Percentiles rank a stretch among this genome's conserved stretches.
phyloP scores from a whole-genome alignment of 306 rosid species.

The Spatholobus suberectus region DNA sequence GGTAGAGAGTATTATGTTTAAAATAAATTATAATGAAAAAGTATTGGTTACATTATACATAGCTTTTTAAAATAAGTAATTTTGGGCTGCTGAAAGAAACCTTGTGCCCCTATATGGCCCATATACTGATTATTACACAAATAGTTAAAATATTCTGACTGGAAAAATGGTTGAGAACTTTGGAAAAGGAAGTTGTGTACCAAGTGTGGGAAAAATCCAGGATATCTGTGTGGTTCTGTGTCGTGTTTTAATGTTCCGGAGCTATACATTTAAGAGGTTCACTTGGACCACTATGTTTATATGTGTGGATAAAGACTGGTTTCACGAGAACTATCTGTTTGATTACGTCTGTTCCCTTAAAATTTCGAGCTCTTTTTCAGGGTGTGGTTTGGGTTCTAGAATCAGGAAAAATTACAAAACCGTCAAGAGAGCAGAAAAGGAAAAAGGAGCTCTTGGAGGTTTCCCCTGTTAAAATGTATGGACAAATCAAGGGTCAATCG shows the following conservation, averaged over 20 bases:
- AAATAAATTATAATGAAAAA: not conserved
- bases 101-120: not conserved
- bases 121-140: not conserved
- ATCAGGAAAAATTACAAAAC: conserved; percentile 56
- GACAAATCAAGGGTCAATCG: conserved; percentile 59
- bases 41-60: not conserved
- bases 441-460: conserved; percentile 70
- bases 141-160: not conserved
- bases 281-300: not conserved
- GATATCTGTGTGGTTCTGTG: not conserved
- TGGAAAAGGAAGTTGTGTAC: not conserved
- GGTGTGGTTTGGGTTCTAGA: conserved; percentile 90
- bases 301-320: not conserved
- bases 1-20: not conserved
- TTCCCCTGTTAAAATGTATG: conserved; percentile 72
- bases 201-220: not conserved
- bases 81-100: conserved; percentile 37
- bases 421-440: conserved; percentile 55
- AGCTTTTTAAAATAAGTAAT: not conserved
- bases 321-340: not conserved
- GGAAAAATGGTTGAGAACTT: not conserved
- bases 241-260: not conserved
- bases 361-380: conserved; percentile 51
- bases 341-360: not conserved
- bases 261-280: not conserved